Evolutionary conservation across 2,329 filamentous ascomycete genomes (phyloP), one percentile per base, ranked within the genome.

Genomic region (Pseudocercospora macadamiae): DNA sequence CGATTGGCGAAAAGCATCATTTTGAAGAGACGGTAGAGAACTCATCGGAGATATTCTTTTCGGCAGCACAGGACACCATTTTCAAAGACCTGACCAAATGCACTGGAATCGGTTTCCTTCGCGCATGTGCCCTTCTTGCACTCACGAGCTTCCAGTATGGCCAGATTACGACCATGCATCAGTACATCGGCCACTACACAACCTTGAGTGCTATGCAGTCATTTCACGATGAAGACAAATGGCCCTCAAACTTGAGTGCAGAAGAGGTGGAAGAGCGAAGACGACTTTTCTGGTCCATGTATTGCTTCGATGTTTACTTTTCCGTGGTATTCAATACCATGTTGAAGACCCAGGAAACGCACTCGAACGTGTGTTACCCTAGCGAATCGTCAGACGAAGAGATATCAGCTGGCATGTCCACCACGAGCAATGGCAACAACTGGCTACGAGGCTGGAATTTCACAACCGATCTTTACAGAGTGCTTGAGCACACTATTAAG

Each of bases 361-460:
- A 80, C 49, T 75, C 74, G 18, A 73, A 76, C 14, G 81, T 83
- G 7, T 70, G 68, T 7, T 83, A 83, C 60, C 80, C 81, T 2
- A 77, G 70, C 16, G 80, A 80, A 60, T 54, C 77, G 5, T 76
- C 80, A 47, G 80, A 83, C 60, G 79, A 80, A 26, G 72, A 76
- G 44, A 75, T 82, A 25, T 70, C 70, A 4, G 61, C 69, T 7
- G 61, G 64, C 16, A 70, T 54, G 28, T 52, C 65, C 12, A 57
- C 57, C 10, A 58, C 62, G 4, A 48, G 57, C n/a, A 57, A 68
- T 28, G 58, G 63, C 55, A 67, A 63, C 19, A 74, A 73, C 57
- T 85, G 83, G 83, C 70, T 85, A 6, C 75, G 76, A 39, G 83
- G 83, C 16, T 85, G 81, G 81, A 85, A 85, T 68, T 84, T 83